These are phyloP conservation scores for Auriscalpium microsporum DNA, from an alignment of 768 basidiomycete genomes.

Conservation along the genomic window DNA sequence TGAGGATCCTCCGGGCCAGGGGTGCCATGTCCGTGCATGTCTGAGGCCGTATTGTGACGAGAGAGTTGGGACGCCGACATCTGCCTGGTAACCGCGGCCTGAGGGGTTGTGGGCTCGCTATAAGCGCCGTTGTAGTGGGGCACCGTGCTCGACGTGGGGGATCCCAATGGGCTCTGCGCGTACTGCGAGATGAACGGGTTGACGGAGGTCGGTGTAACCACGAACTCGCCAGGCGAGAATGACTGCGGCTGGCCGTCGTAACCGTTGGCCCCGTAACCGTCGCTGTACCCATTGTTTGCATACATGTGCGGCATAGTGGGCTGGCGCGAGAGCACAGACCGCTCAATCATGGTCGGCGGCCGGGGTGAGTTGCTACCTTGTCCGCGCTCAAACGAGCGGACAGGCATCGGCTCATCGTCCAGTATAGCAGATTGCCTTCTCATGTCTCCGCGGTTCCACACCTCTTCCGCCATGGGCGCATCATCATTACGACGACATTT, in stretches of 20 bases:
- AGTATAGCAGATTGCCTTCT: conserved; percentile 56
- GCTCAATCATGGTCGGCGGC: conserved; percentile 60
- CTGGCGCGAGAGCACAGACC: conserved; percentile 13
- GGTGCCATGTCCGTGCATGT: conserved; percentile 8
- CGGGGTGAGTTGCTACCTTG: conserved; percentile 39
- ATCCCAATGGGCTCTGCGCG: conserved; percentile 29
- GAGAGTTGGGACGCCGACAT: conserved; percentile 6
- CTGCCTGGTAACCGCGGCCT: conserved; percentile 11
- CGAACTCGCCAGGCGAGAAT: conserved; percentile 18
- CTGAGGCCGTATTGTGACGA: conserved; percentile 19
- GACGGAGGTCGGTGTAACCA: conserved; percentile 22
- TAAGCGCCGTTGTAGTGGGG: conserved; percentile 8
- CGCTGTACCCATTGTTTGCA: conserved; percentile 9
- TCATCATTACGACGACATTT: conserved; percentile 22
- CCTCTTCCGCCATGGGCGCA: conserved; percentile 23
- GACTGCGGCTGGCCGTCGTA: conserved; percentile 16
- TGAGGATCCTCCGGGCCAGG: conserved; percentile 24
- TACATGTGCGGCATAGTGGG: conserved; percentile 10
- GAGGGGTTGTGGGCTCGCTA: not conserved
- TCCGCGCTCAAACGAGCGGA: conserved; percentile 27
- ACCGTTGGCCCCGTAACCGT: conserved; percentile 28
- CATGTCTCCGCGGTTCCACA: conserved; percentile 51
- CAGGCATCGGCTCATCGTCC: conserved; percentile 24
- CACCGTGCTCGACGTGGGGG: conserved; percentile 21
- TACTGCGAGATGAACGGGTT: conserved; percentile 33